These are phyloP conservation scores for Cercis canadensis DNA, from an alignment of 306 rosid genomes.

Conservation along the genomic window DNA sequence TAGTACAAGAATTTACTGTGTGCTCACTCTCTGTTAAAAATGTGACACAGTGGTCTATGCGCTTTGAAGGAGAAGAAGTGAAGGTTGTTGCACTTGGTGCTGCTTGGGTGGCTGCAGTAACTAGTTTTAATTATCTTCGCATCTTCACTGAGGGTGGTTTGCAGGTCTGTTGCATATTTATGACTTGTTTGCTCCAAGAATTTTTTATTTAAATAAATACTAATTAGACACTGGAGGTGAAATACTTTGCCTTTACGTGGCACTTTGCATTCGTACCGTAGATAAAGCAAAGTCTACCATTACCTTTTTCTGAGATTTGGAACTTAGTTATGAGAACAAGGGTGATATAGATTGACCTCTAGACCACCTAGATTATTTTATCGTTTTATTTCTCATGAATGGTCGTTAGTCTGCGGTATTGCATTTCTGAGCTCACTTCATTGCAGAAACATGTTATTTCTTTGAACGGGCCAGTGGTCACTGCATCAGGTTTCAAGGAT, in stretches of 20 bases:
- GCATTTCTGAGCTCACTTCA: conserved; percentile 38
- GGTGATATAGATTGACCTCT: no score
- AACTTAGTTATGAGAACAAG: no score
- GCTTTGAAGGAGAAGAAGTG: conserved; percentile 95
- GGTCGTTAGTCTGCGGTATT: conserved; percentile 13
- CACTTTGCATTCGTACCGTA: conserved; percentile 22
- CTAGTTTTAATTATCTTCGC: conserved; percentile 88
- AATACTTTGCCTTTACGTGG: not conserved
- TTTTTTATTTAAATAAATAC: not conserved
- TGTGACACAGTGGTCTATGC: conserved; percentile 88
- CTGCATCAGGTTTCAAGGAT: conserved; percentile 89
- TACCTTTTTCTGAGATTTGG: not conserved
- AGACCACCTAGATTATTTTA: no score
- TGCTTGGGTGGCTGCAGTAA: conserved; percentile 91
- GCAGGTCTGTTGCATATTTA: conserved; percentile 68
- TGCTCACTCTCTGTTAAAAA: conserved; percentile 47
- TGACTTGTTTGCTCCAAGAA: conserved; percentile 3
- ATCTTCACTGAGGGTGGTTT: conserved; percentile 88
- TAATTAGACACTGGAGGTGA: conserved; percentile 2
- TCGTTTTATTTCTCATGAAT: not conserved
- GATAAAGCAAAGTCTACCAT: conserved; percentile 1
- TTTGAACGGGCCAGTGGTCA: conserved; percentile 87
- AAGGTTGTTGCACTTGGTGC: conserved; percentile 86
- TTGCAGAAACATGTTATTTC: conserved; percentile 81
- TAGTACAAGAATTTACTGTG: conserved; percentile 16